A percentile compares a stretch with the other conserved stretches of the same genome.
These are phyloP conservation scores for Talaromyces sp. DNA, from an alignment of 2,329 filamentous ascomycete genomes.

Conservation along the genomic window DNA sequence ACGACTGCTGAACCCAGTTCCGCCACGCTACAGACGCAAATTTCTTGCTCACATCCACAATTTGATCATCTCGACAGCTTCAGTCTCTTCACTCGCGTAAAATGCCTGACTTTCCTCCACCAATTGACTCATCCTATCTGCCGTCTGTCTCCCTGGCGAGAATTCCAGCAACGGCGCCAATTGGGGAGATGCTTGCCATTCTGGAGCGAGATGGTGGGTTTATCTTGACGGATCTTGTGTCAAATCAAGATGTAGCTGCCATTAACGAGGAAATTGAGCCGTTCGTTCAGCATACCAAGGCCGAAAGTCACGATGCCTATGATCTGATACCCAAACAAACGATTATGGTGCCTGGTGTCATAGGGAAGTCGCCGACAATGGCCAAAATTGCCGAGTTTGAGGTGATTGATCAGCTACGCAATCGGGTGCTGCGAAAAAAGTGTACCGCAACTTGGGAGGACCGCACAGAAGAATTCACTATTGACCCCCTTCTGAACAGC, in stretches of 20 bases:
- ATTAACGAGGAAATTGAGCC: slow-evolving; percentile 1
- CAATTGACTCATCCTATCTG: slow-evolving; percentile 8
- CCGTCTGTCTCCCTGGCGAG: slow-evolving; percentile 13
- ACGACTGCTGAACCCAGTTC: too few relatives aligned
- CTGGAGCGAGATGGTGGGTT: slow-evolving; percentile 28
- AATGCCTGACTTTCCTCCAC: background rate
- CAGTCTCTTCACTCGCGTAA: too few relatives aligned
- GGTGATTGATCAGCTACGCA: too few relatives aligned
- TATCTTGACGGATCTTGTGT: slow-evolving; percentile 24
- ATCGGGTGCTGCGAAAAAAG: background rate
- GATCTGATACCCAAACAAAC: background rate
- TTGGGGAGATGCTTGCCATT: slow-evolving; percentile 24
- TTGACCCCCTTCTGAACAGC: slow-evolving; percentile 23
- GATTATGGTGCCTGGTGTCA: background rate
- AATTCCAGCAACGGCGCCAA: slow-evolving; percentile 19
- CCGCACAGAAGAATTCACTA: slow-evolving; percentile 9
- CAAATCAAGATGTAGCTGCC: slow-evolving; percentile 16
- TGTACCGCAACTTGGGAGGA: slow-evolving; percentile 16
- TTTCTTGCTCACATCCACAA: too few relatives aligned
- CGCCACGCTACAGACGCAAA: too few relatives aligned
- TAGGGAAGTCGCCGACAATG: background rate
- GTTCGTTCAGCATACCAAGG: background rate
- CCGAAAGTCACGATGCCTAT: background rate
- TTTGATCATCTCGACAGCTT: too few relatives aligned
- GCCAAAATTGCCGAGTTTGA: background rate